Conservation (phyloP, 2,329 filamentous ascomycete genomes). For the Colletotrichum chrysophilum region DNA sequence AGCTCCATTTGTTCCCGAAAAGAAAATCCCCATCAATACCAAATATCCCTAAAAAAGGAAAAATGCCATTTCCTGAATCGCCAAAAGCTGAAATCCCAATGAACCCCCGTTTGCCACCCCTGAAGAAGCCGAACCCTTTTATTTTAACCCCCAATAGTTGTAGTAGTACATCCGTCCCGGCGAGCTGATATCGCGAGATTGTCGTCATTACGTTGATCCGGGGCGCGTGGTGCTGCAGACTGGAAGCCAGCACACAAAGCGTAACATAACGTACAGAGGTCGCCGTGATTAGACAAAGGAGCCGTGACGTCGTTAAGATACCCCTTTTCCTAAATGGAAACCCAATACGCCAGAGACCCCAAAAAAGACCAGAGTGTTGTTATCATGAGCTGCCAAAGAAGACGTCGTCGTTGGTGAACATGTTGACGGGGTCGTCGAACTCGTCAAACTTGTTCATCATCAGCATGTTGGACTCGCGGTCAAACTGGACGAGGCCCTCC, state of each 20-base stretch:
- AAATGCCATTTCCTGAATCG: background rate
- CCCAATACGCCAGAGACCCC: background rate
- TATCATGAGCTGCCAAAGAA: constrained; percentile 49
- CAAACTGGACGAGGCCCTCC: constrained; percentile 46
- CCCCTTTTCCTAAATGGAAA: background rate
- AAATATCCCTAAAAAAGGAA: background rate
- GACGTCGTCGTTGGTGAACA: constrained; percentile 59
- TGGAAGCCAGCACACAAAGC: background rate
- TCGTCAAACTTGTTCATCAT: constrained; percentile 61
- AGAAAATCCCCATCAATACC: background rate
- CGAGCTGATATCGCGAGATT: background rate
- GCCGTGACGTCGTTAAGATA: background rate
- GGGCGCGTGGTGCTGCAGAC: background rate
- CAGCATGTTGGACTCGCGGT: constrained; percentile 52
- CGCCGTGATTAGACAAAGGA: background rate
- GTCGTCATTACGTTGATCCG: constrained; percentile 16
- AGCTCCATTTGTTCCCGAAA: background rate
- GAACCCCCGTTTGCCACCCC: background rate
- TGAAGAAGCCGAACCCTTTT: background rate
- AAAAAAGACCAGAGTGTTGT: background rate
- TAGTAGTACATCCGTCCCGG: constrained; percentile 14
- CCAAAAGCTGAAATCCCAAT: background rate
- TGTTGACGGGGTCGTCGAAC: constrained; percentile 51
- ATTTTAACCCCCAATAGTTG: background rate
- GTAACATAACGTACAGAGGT: constrained; percentile 13